Evolutionary conservation across 202 grass and related monocot genomes (phyloP).

Genomic region (Dendrocalamus latiflorus): DNA sequence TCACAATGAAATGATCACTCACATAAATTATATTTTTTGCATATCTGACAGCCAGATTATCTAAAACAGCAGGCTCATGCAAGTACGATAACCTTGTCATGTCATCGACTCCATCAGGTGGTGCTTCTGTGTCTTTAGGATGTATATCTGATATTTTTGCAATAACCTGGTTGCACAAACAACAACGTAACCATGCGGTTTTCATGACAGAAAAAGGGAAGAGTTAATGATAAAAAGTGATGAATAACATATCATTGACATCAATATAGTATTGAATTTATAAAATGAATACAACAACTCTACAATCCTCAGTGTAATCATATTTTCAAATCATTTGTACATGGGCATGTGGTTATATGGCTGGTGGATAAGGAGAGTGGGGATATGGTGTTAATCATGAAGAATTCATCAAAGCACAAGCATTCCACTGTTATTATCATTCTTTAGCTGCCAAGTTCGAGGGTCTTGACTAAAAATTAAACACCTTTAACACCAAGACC

Average conservation of each 20-base stretch:
- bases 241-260: not conserved
- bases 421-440: not conserved
- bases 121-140: constrained; percentile 73
- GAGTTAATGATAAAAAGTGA: not conserved
- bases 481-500: not conserved
- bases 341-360: not conserved
- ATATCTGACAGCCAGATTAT: constrained; percentile 74
- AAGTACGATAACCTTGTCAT: constrained; percentile 91
- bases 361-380: not conserved
- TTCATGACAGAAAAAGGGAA: not conserved
- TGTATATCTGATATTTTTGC: constrained; percentile 56
- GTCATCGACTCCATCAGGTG: constrained; percentile 65
- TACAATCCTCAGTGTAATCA: not conserved
- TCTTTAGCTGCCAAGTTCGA: not conserved
- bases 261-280: not conserved
- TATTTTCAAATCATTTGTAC: not conserved
- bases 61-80: constrained; percentile 81
- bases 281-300: not conserved
- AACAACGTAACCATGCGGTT: constrained; percentile 20
- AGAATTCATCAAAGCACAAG: not conserved
- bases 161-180: constrained; percentile 43
- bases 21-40: constrained; percentile 83
- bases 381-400: not conserved
- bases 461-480: not conserved
- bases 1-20: constrained; percentile 40